Base-by-base conservation (phyloP, 108 stramenopile genomes). In the Pseudonitzschia multistriata region DNA sequence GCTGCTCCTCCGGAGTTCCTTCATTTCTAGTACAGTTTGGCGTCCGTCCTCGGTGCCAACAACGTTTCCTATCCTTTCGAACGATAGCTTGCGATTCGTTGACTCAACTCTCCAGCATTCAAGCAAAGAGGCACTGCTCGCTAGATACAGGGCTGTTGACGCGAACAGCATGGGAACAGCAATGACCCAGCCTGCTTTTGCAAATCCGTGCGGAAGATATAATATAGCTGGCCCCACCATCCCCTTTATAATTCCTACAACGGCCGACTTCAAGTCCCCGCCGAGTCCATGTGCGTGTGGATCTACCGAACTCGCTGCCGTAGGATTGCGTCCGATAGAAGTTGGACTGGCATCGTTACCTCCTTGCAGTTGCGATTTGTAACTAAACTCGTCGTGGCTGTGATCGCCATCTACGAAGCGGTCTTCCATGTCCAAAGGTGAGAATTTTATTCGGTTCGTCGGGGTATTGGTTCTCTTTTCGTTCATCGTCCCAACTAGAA, bases 191-290 rank as follows among this genome's bases (percentile, higher is more conserved):
- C 86, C 86, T 49, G 81, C 77, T 49, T 68, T 54, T 13, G 76
- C 70, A 72, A 87, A 84, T 45, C 83, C 86, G 65, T 82, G 79
- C 19, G 86, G 86, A 35, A 87, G 49, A 71, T 82, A 87, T 19
- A 87, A 68, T 63, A 87, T 84, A 22, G 83, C 83, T 15, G 86
- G 83, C 21, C 86, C 86, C 6, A 87, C 78, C 74, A 80, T 82
- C 29, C 81, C 81, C 50, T 87, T 87, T 55, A 87, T 79, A 24
- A 85, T 82, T 30, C 84, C 84, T 28, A 85, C 37, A 22, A 75
- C 61, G 2, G 84, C 81, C 8, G 79, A 73, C 35, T 66, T 49
- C 39, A 85, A 74, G 22, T 81, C 71, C 11, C 84, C 84, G 4
- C 84, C 83, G 21, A 81, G 21, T 33, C 68, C 70, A 28, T 66